Conservation (phyloP, 2,329 filamentous ascomycete genomes). For the Arthrobotrys pseudoclavata region DNA sequence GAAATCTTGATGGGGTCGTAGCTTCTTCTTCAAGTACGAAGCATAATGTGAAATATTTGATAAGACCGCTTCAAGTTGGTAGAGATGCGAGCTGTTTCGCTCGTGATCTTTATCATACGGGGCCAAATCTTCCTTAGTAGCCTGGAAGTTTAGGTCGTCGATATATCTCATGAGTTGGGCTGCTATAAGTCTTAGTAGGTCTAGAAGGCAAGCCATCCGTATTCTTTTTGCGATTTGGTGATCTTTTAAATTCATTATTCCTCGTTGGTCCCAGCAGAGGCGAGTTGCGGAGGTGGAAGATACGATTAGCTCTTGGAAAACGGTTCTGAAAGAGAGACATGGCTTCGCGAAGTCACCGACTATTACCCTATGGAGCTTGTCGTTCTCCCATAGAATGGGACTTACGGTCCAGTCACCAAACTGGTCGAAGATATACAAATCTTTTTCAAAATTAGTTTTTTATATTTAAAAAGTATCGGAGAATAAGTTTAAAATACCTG, state of each 20-base stretch:
- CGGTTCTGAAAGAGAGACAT: neutral
- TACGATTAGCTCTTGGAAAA: neutral
- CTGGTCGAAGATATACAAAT: constrained; percentile 1
- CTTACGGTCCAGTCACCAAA: neutral
- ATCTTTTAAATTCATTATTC: neutral
- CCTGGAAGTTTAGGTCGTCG: constrained; percentile 6
- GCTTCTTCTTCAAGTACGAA: constrained; percentile 2
- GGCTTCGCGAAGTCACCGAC: neutral
- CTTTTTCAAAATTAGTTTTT: neutral
- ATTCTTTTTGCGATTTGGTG: constrained; percentile 4
- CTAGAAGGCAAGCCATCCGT: constrained; percentile 1
- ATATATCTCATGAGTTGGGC: neutral
- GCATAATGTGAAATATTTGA: neutral
- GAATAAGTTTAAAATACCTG: neutral
- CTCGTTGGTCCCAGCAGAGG: neutral
- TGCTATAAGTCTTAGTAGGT: neutral
- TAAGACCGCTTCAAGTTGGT: neutral
- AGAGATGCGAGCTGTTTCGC: neutral
- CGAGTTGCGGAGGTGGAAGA: neutral
- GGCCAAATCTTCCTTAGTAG: neutral
- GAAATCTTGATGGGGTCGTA: neutral
- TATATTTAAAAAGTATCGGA: neutral
- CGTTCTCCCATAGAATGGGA: neutral
- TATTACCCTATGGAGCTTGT: neutral
- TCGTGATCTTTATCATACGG: neutral